These are phyloP conservation scores for Akanthomyces lecanii DNA, from an alignment of 2,329 filamentous ascomycete genomes.

Conservation along the genomic window DNA sequence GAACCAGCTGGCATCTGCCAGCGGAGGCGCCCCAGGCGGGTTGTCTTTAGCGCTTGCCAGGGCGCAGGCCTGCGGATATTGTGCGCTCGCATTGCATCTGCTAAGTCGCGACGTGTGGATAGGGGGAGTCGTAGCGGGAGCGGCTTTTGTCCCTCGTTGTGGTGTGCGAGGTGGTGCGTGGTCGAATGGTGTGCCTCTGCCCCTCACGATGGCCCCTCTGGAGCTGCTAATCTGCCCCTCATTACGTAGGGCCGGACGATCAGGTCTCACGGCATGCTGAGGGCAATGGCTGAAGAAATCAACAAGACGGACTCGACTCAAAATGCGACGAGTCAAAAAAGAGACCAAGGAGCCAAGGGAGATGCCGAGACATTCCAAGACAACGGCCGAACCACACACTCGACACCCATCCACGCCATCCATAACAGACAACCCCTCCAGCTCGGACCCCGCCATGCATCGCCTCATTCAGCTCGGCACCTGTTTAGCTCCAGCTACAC, in stretches of 20 bases:
- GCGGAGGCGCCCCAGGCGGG: background rate
- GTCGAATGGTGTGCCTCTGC: background rate
- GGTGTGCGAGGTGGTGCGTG: background rate
- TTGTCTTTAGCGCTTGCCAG: background rate
- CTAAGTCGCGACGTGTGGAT: background rate
- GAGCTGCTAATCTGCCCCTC: constrained; percentile 6
- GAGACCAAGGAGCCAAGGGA: background rate
- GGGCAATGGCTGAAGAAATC: background rate
- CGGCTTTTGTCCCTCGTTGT: background rate
- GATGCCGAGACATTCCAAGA: background rate
- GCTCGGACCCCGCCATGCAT: constrained; percentile 7
- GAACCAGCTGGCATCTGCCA: background rate
- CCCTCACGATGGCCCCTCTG: background rate
- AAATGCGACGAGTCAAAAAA: background rate
- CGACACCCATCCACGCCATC: too few relatives aligned
- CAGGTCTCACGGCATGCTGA: background rate
- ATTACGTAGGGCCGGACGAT: background rate
- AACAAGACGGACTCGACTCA: background rate
- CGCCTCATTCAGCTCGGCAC: constrained; percentile 7
- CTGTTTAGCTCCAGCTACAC: background rate
- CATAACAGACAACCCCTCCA: background rate
- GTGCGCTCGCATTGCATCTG: constrained; percentile 5
- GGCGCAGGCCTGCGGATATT: background rate
- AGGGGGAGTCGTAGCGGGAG: constrained; percentile 4
- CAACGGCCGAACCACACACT: background rate